phyloP scores from a whole-genome alignment of 495 filamentous ascomycete species.

The Penicillium bovifimosum region DNA sequence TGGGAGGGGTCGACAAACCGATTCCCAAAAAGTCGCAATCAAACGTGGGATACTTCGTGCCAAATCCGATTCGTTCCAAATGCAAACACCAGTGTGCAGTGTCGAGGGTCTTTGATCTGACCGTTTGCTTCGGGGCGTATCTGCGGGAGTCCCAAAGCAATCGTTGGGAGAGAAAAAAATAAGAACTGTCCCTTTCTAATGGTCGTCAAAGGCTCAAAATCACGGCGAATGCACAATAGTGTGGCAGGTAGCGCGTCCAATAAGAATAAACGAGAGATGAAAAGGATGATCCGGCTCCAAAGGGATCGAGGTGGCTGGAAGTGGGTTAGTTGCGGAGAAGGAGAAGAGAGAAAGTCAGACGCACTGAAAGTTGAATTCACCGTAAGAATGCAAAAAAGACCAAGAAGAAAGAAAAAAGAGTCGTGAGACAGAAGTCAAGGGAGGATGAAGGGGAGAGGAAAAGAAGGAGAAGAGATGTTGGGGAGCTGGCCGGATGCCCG shows the following conservation, averaged over 20 bases:
- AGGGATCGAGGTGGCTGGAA: conserved; percentile 57
- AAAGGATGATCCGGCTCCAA: conserved; percentile 32
- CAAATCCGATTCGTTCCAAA: background rate
- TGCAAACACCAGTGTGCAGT: background rate
- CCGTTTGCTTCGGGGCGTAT: conserved; percentile 5
- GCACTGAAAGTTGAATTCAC: conserved; percentile 8
- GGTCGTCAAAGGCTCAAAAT: conserved; percentile 12
- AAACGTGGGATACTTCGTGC: background rate
- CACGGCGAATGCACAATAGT: conserved; percentile 15
- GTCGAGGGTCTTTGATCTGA: conserved; percentile 5
- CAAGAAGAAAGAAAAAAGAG: conserved; percentile 22
- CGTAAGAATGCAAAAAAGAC: conserved; percentile 10
- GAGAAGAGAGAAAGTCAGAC: conserved; percentile 19
- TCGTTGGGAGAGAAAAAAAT: conserved; percentile 1
- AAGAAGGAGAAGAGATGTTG: conserved; percentile 25
- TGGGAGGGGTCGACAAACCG: conserved; percentile 23
- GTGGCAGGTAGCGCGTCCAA: conserved; percentile 18
- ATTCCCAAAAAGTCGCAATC: conserved; percentile 3
- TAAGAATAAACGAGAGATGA: conserved; percentile 13
- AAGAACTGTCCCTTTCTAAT: conserved; percentile 3
- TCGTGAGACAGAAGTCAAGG: conserved; percentile 33
- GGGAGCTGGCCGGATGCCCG: conserved; percentile 24
- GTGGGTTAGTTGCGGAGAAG: conserved; percentile 30
- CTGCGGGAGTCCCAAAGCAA: conserved; percentile 14
- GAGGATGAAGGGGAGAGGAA: conserved; percentile 24